These are phyloP conservation scores for Apophysomyces elegans DNA, from an alignment of 371 early-diverging fungal genomes.

Conservation along the genomic window DNA sequence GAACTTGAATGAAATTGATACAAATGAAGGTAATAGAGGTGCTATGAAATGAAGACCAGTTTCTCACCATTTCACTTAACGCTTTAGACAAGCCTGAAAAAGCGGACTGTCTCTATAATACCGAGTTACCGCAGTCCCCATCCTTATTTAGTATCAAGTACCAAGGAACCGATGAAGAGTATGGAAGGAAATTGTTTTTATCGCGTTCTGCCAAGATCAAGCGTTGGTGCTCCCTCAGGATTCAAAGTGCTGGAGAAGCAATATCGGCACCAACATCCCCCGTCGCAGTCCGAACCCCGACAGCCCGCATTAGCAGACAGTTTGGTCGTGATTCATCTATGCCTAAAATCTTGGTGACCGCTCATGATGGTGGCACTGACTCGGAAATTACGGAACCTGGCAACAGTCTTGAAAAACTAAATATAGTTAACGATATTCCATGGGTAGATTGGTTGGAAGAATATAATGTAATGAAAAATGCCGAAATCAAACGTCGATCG, in stretches of 20 bases:
- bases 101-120: background rate
- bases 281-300: constrained; percentile 12
- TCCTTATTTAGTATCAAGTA: constrained; percentile 6
- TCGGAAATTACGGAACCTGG: background rate
- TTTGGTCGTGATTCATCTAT: constrained; percentile 29
- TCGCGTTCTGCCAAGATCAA: constrained; percentile 51
- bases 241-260: constrained; percentile 7
- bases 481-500: constrained; percentile 25
- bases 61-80: background rate
- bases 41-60: background rate
- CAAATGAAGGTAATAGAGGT: background rate
- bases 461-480: constrained; percentile 34
- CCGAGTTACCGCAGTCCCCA: constrained; percentile 8
- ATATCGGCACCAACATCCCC: constrained; percentile 16
- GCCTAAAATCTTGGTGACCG: constrained; percentile 47
- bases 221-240: constrained; percentile 38
- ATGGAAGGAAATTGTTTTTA: constrained; percentile 42
- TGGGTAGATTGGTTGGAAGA: constrained; percentile 61
- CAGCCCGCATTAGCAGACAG: constrained; percentile 17
- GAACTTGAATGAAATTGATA: background rate
- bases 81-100: background rate
- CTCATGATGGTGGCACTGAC: constrained; percentile 13
- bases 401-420: constrained; percentile 14
- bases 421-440: constrained; percentile 31
- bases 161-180: constrained; percentile 21